Evolutionary conservation across 331 rosid genomes (phyloP).

Genomic region (Rosa hybrid): DNA sequence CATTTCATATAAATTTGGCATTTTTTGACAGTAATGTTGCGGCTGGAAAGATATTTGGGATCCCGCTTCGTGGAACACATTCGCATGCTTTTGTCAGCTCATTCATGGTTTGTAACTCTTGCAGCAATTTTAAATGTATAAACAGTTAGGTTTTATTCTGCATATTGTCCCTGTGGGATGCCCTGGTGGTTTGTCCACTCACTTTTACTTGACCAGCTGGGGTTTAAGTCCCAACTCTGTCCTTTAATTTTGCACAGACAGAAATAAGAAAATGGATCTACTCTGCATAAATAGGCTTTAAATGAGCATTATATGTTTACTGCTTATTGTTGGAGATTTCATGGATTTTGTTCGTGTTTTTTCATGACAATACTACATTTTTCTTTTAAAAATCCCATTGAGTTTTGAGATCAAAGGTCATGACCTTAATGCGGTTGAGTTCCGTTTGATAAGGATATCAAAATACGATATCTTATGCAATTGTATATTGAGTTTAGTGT

Average conservation of each 20-base stretch:
- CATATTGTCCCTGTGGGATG: not conserved
- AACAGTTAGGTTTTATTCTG: conserved; percentile 8
- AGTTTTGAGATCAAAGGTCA: not conserved
- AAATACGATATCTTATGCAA: not conserved
- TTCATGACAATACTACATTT: not conserved
- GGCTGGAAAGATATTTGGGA: conserved; percentile 86
- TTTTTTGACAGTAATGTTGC: conserved; percentile 71
- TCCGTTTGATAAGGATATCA: not conserved
- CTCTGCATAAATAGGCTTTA: not conserved
- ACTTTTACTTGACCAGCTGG: not conserved
- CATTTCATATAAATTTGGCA: not conserved
- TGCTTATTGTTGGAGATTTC: not conserved
- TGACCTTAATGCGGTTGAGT: not conserved
- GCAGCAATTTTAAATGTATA: conserved; percentile 9
- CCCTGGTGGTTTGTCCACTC: not conserved
- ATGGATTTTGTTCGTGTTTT: not conserved
- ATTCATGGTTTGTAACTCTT: conserved; percentile 56
- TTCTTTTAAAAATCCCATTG: not conserved
- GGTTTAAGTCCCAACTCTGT: not conserved
- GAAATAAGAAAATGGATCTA: not conserved
- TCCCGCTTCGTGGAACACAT: conserved; percentile 95
- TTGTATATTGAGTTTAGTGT: not conserved
- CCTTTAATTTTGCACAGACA: not conserved
- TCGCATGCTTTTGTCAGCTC: conserved; percentile 99
- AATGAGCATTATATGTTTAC: not conserved